Percentiles rank a stretch among this genome's conserved stretches.
phyloP scores from a whole-genome alignment of 1,139 yeast genomes.

The Schizosaccharomyces versatilis region DNA sequence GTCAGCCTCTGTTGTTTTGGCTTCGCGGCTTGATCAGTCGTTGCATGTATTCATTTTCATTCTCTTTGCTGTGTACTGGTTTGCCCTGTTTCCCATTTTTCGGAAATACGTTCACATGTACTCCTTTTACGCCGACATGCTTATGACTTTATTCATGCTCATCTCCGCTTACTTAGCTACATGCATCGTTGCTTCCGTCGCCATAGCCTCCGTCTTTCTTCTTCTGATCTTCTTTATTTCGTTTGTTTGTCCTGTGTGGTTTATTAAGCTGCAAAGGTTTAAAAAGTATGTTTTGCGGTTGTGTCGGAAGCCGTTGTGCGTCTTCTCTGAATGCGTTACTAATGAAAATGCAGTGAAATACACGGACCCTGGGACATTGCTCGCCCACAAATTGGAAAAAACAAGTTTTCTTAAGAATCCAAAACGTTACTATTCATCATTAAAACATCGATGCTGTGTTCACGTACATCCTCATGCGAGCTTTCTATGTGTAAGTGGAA shows the following conservation, averaged over 20 bases:
- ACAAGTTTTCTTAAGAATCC: not conserved
- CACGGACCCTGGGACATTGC: constrained; percentile 94
- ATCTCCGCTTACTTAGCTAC: constrained; percentile 5
- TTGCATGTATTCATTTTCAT: constrained; percentile 65
- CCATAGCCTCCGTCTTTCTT: constrained; percentile 25
- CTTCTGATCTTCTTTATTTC: constrained; percentile 27
- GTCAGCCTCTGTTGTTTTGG: constrained; percentile 71
- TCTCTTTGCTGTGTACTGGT: constrained; percentile 45
- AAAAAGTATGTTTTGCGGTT: constrained; percentile 27
- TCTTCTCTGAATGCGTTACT: not conserved
- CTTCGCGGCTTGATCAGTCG: constrained; percentile 58
- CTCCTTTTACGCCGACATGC: constrained; percentile 1
- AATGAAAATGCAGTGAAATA: constrained; percentile 26
- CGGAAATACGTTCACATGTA: constrained; percentile 30
- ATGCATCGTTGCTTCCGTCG: constrained; percentile 5
- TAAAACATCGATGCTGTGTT: no score
- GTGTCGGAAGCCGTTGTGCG: not conserved
- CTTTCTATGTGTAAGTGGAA: no score
- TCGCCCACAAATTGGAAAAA: constrained; percentile 27
- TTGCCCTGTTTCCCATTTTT: constrained; percentile 51
- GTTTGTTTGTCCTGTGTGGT: constrained; percentile 47
- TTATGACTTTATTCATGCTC: constrained; percentile 7
- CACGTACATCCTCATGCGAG: no score
- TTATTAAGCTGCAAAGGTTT: constrained; percentile 49
- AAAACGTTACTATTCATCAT: no score